Evolutionary conservation across 1,284 basidiomycete species (phyloP), one percentile per base, ranked within the genome.

Genomic region (Apiotrichum domesticum): DNA sequence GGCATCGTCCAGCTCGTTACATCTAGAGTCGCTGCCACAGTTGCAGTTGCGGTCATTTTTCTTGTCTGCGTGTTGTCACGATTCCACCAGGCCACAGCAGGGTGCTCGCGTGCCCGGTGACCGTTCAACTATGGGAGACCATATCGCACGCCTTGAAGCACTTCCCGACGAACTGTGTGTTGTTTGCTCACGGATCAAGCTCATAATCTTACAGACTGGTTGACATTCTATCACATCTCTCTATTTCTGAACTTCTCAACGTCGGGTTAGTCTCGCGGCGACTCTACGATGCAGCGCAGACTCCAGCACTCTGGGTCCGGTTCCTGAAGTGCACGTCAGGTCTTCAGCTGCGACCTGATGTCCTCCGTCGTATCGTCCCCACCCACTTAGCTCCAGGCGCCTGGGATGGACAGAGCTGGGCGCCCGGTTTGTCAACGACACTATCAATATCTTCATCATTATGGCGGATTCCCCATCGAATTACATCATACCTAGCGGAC

Each of bases 101-200:
- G 3, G 29, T 29, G 29, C 29, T 3, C 29, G 29, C 29, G 29
- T 29, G 29, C 29, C 29, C 29, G 2, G 29, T 29, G 29, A 29
- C 29, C 29, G 29, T 29, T 29, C 29, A 29, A 29, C 3, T 29
- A 29, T 29, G 29, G 29, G 29, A 29, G 29, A 29, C 29, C 29
- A 3, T 29, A 29, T 29, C 29, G 29, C 29, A 29, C 29, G 29
- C 29, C 29, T 29, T 29, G 29, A 29, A 29, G 29, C 29, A 29
- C 61, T 73, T 15, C 70, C 71, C 1, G 67, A 73, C 48, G 71
- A 73, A 46, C 54, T 72, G 71, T 73, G 43, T 52, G 69, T 63
- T 29, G 32, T 34, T 10, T 2, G 3, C 11, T 37, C 4, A 35
- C 29, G 29, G 2, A 29, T 29, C 13, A 11, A 1, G 1, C 37